Base-by-base conservation (phyloP, 2,329 filamentous ascomycete genomes). In the Penicillium sp. region DNA sequence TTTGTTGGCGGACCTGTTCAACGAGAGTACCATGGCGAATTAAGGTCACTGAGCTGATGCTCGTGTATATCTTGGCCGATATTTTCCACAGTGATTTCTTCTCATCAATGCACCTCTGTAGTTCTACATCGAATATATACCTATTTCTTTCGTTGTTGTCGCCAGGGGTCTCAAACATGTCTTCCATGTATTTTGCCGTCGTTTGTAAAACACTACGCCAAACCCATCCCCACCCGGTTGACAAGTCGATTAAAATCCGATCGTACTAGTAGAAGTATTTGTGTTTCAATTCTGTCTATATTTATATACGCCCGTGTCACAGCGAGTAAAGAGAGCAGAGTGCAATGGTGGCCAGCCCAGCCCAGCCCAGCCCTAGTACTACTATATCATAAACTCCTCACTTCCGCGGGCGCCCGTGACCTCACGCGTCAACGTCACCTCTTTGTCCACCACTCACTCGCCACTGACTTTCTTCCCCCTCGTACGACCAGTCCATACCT, bases 1-100 rank as follows among this genome's bases (percentile, higher is more conserved):
- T 41, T 66, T 95, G 54, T 68, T 95, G 66, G 83, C 75, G 66
- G 90, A 95, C 74, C 64, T 95, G 53, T 94, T 93, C 78, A 88
- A 91, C 64, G 89, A 94, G 76, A 82, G 80, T 65, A 91, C 77
- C 12, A 73, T 81, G 66, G 74, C 68, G 26, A 72, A 68, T 50
- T 74, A 46, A 68, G 40, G 15, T 30, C n/a, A 15, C 29, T 51
- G 15, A 29, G 40, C 23, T 37, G 13, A 26, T 24, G n/a, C 24
- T 41, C 49, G 33, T 58, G 52, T 56, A 57, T 52, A 60, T 41
- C 17, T 48, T 52, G 51, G 21, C 33, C 15, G 33, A 49, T 44
- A 34, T 24, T 24, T 36, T 33, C 13, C 23, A 30, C 26, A 20
- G 9, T 29, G 15, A 15, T 21, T 27, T 47, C 23, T 37, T 21